phyloP scores from a whole-genome alignment of 768 basidiomycete genomes.

The Saitozyma sp. region DNA sequence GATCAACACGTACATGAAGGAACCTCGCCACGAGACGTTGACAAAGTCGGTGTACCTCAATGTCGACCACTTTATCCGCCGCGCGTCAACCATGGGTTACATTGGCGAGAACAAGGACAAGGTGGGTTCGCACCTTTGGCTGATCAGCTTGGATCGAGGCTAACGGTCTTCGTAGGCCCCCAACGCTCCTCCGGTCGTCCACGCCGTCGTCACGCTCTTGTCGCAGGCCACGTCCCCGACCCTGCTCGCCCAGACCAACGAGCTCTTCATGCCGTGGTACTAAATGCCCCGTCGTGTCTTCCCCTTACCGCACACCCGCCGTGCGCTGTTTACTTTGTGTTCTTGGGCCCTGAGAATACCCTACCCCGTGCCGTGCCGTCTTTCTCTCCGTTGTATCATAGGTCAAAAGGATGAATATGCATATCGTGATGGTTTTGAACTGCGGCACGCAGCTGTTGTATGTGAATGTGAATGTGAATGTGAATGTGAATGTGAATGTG shows the following conservation, averaged over 20 bases:
- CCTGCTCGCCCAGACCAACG: slow-evolving; percentile 79
- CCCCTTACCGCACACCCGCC: too few species aligned
- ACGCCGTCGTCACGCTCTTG: slow-evolving; percentile 79
- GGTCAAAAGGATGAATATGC: background rate
- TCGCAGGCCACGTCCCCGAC: slow-evolving; percentile 82
- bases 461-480: too few species aligned
- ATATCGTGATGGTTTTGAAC: too few species aligned
- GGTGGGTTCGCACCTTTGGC: slow-evolving; percentile 25
- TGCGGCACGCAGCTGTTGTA: too few species aligned
- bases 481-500: too few species aligned
- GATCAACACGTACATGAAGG: slow-evolving; percentile 44
- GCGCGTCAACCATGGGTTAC: slow-evolving; percentile 45
- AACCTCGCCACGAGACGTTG: slow-evolving; percentile 40
- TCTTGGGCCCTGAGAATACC: background rate
- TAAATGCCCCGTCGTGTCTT: slow-evolving; percentile 13
- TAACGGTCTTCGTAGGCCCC: slow-evolving; percentile 48
- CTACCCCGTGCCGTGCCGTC: background rate
- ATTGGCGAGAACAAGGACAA: slow-evolving; percentile 47
- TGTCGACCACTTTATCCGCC: slow-evolving; percentile 46
- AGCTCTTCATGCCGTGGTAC: slow-evolving; percentile 80
- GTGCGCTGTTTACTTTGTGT: background rate
- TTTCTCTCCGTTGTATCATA: background rate
- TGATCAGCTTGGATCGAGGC: slow-evolving; percentile 4
- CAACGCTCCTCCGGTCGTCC: slow-evolving; percentile 64
- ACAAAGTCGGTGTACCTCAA: slow-evolving; percentile 44